Evolutionary conservation across 192 early-diverging fungal species (phyloP), one percentile per base, ranked within the genome.

Genomic region (Gigaspora rosea): DNA sequence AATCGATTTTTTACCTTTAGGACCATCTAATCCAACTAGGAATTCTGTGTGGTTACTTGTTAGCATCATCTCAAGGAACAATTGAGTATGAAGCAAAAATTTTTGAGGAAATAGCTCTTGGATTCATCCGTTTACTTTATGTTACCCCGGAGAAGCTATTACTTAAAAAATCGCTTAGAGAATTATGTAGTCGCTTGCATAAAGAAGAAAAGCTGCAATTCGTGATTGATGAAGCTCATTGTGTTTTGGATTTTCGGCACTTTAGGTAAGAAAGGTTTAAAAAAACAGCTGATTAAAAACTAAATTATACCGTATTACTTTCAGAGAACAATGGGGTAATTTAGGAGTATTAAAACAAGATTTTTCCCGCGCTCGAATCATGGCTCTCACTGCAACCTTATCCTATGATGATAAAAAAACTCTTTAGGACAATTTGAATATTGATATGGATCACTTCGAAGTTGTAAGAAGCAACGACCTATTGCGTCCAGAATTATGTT

Each of bases 71-170:
- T 36, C 10, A 67, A 67, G 20, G 65, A 2, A 67, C 5, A 47
- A 48, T 0, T 49, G 20, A 67, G 10, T 16, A 41, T 41, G 7
- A 67, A 48, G 10, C 0, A n/a, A 67, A 67, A 22, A 67, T 67
- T 36, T 67, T 67, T 67, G 46, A 67, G 41, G 18, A 67, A 22
- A 67, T 67, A 36, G 65, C 41, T 8, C n/a, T 67, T 48, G 18
- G 46, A 0, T 48, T 67, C n/a, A 47, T 9, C 9, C 33, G 41
- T 41, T 5, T 67, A 8, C 8, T 67, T 18, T 67, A 41, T 9
- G 2, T 67, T 0, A 67, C 36, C 18, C 0, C 65, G 16, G 20
- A 67, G 9, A 67, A 67, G 16, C 33, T 67, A 36, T 67, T 20
- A 4, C 22, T 61, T 12, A 61, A 61, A 32, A 61, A 2, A 32